These are phyloP conservation scores for Orbilia ellipsospora DNA, from an alignment of 2,329 filamentous ascomycete species.

Conservation along the genomic window DNA sequence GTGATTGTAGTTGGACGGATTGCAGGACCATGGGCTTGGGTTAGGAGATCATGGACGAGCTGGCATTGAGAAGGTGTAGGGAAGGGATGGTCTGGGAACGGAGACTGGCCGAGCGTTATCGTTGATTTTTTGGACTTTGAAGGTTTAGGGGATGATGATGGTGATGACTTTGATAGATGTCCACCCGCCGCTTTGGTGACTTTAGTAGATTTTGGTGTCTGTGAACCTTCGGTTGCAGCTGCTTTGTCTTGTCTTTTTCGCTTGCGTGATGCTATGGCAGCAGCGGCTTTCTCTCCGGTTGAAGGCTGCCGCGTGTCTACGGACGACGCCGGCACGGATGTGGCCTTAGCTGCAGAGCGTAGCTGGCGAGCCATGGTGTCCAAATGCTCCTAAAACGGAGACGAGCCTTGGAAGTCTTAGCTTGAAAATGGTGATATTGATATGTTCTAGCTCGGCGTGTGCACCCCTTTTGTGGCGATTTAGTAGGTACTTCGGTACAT, in stretches of 20 bases:
- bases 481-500: not conserved
- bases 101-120: slow-evolving; percentile 63
- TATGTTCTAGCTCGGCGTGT: not conserved
- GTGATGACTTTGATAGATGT: slow-evolving; percentile 60
- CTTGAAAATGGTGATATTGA: too few relatives aligned
- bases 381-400: not conserved
- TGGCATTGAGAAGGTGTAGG: slow-evolving; percentile 77
- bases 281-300: slow-evolving; percentile 34
- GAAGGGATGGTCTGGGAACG: slow-evolving; percentile 74
- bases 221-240: slow-evolving; percentile 63
- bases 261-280: slow-evolving; percentile 66
- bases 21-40: slow-evolving; percentile 73
- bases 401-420: not conserved
- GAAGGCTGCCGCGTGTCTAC: not conserved
- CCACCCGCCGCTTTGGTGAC: not conserved
- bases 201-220: slow-evolving; percentile 62
- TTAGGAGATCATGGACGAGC: slow-evolving; percentile 74
- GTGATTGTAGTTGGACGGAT: slow-evolving; percentile 73
- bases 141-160: slow-evolving; percentile 62
- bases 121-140: slow-evolving; percentile 59
- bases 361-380: slow-evolving; percentile 33
- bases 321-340: too few relatives aligned
- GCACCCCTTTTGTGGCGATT: not conserved
- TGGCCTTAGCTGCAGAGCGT: slow-evolving; percentile 11
- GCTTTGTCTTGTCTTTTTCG: not conserved